phyloP scores from a whole-genome alignment of 2,329 filamentous ascomycete genomes.

The Shiraia sp. region DNA sequence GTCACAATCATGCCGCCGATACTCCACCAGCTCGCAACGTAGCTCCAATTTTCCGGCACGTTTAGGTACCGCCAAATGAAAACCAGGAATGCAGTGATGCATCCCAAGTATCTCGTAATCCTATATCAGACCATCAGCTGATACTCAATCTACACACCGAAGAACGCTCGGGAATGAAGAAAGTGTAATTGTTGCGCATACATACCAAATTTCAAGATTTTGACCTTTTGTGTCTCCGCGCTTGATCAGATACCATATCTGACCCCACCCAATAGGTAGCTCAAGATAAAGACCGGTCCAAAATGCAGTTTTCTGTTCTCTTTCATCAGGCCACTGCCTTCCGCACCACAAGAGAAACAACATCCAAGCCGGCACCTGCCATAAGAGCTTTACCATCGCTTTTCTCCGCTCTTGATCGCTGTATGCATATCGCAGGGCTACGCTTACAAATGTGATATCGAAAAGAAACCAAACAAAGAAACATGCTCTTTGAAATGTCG shows the following conservation, averaged over 20 bases:
- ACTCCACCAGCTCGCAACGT: conserved; percentile 42
- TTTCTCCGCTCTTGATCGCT: conserved; percentile 17
- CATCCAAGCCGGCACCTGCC: conserved; percentile 33
- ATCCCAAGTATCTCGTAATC: conserved; percentile 46
- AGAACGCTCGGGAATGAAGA: no score
- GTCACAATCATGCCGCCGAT: conserved; percentile 41
- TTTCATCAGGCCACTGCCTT: conserved; percentile 41
- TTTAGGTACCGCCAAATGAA: conserved; percentile 48
- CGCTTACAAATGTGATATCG: conserved; percentile 40
- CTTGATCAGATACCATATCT: conserved; percentile 34
- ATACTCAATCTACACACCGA: no score
- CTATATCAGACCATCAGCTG: conserved; percentile 16
- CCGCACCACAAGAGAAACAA: conserved; percentile 33
- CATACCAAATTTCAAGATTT: conserved; percentile 47
- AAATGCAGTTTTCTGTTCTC: conserved; percentile 47
- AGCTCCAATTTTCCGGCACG: conserved; percentile 45
- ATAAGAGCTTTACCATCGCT: conserved; percentile 28
- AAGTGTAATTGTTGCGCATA: no score
- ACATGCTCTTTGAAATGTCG: conserved; percentile 38
- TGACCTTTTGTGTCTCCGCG: conserved; percentile 43
- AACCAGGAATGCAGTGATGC: conserved; percentile 44
- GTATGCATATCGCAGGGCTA: conserved; percentile 39
- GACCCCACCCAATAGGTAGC: conserved; percentile 46
- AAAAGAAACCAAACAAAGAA: conserved; percentile 47
- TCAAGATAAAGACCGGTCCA: conserved; percentile 46